Evolutionary conservation across 2,329 filamentous ascomycete species (phyloP), one percentile per base, ranked within the genome.

Genomic region (Ilyonectria robusta): DNA sequence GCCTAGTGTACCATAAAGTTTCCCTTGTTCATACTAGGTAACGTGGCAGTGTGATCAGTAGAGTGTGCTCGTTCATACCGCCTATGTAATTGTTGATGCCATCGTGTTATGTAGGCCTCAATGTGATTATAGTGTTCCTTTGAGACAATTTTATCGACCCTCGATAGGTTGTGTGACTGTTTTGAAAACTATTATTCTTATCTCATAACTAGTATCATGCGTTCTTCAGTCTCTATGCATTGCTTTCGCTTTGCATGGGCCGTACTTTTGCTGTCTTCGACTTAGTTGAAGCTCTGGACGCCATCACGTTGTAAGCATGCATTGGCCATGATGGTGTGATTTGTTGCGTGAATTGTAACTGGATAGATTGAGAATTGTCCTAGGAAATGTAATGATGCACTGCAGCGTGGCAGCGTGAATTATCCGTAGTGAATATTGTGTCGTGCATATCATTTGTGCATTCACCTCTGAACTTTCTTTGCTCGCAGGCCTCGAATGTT

Each of bases 1-100:
- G 80, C 81, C 81, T 85, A 84, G 83, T 86, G 84, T 86, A 86
- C 80, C 84, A 86, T 86, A 86, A 84, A 85, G 76, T 78, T 80
- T 78, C 77, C 77, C 78, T 78, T 80, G 78, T 81, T 81, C 75
- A 79, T 77, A 77, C 75, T 76, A 78, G 73, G 75, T 76, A 75
- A 71, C 65, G 62, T 57, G 75, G 72, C 77, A 71, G 75, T 78
- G 75, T 78, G 76, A 77, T 72, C 70, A 33, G 50, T 35, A 53
- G 50, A 72, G 62, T 73, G 70, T 71, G 68, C 66, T 47, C 62
- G 58, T 68, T 62, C 40, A 50, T 61, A 26, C 33, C 51, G 35
- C 40, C 42, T 40, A 23, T 47, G 46, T 65, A 58, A 53, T 61
- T 50, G 31, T 58, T 44, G 42, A 31, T 35, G 29, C 31, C 31